Base-by-base conservation (phyloP, 163 green algal species). In the Scenedesmus sp. region DNA sequence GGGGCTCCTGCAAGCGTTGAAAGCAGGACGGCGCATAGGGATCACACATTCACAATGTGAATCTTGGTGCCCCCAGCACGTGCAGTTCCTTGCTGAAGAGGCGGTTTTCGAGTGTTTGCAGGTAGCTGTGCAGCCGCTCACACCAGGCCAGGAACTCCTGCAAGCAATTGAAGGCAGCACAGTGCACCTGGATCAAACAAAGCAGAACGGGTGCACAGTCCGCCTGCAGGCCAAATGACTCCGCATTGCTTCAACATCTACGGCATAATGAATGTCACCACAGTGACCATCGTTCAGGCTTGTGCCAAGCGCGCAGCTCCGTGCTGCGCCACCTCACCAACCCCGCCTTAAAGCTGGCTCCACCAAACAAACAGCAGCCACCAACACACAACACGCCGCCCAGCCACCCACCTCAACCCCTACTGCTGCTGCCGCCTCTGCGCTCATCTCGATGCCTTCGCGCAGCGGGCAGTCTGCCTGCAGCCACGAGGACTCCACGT, bases 31-130 rank as follows among this genome's bases (percentile, higher is more conserved):
- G 34, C 34, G 34, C 34, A 46, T 15, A 70, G 62, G 2, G 10
- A 70, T 16, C 59, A 64, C 7, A 64, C 59, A 64, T 10, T 15
- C 59, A 46, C 34, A 46, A 46, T 46, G 34, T 64, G 59, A 64
- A 64, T 64, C 59, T 10, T 64, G 34, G 34, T 0, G 34, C 34
- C 34, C 34, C 98, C 88, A 99, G 94, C 62, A 97, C 95, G 93
- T 99, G 98, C 91, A 99, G 94, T 0, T 98, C 98, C 94, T 99
- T 97, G 34, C 95, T 98, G 95, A 99, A 99, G 20, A 99, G 94
- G 15, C 98, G 96, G 73, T 95, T 96, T 92, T 99, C 98, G 16
- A 99, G 77, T 34, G 96, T 92, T 94, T 97, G 94, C 15, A 97
- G 93, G 90, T 97, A 96, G 56, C 67, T 86, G 60, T 95, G 93